Conservation (phyloP, 306 rosid species). For the Fragaria iinumae region DNA sequence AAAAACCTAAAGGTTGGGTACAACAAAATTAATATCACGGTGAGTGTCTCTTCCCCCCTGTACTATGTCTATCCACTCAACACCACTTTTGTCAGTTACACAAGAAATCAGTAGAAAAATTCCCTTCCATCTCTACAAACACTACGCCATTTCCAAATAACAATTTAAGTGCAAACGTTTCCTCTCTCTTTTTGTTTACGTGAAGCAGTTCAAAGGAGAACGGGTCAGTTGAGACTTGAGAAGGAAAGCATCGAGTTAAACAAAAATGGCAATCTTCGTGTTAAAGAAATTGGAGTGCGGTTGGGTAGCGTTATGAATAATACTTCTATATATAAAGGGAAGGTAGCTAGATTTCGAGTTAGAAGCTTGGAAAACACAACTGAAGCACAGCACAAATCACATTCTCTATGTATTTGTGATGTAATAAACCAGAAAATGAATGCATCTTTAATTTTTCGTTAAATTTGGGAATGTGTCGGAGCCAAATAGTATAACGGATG, state of each 20-base stretch:
- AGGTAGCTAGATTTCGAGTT: conserved; percentile 3
- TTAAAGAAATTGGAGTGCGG: conserved; percentile 7
- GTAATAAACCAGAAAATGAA: neutral
- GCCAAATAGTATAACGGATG: conserved; percentile 26
- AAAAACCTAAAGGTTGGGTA: neutral
- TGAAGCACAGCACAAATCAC: neutral
- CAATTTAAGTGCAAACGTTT: neutral
- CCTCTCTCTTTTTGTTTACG: neutral
- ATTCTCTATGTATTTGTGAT: neutral
- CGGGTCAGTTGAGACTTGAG: neutral
- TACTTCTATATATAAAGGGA: neutral
- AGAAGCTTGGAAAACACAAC: neutral
- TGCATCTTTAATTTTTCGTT: neutral
- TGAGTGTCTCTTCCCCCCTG: neutral
- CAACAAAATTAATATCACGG: neutral
- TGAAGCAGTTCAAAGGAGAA: neutral
- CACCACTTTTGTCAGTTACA: neutral
- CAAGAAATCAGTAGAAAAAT: neutral
- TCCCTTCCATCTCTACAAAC: neutral
- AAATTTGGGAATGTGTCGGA: conserved; percentile 13
- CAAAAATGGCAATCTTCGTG: conserved; percentile 15
- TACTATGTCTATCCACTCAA: neutral
- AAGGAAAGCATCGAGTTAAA: neutral
- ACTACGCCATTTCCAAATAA: neutral
- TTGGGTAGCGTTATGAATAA: neutral